These are phyloP conservation scores for Didymosphaeria variabile DNA, from an alignment of 2,329 filamentous ascomycete species.

Conservation along the genomic window DNA sequence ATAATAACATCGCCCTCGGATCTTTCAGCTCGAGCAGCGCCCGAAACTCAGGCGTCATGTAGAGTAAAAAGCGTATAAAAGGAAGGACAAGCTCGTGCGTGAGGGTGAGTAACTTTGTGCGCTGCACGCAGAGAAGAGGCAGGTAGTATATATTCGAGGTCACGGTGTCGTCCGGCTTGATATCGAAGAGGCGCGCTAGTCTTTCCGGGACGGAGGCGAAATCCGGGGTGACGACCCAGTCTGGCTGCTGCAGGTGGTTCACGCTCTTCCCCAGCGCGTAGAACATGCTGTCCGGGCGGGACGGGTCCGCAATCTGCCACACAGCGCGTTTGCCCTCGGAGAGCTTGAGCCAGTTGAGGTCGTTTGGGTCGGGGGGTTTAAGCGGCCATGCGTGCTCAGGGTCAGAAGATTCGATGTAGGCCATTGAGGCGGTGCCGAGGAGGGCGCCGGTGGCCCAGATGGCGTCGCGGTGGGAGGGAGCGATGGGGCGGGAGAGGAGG, in stretches of 20 bases:
- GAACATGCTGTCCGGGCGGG: conserved; percentile 60
- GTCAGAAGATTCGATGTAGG: conserved; percentile 53
- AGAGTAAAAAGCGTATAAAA: conserved; percentile 59
- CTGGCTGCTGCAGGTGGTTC: conserved; percentile 20
- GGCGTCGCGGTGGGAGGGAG: conserved; percentile 55
- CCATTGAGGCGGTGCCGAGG: conserved; percentile 58
- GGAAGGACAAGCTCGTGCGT: conserved; percentile 54
- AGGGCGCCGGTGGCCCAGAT: conserved; percentile 59
- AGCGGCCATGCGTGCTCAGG: conserved; percentile 66
- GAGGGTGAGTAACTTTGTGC: conserved; percentile 48
- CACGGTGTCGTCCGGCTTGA: conserved; percentile 29
- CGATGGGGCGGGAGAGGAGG: conserved; percentile 50
- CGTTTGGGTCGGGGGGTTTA: conserved; percentile 50
- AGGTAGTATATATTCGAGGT: conserved; percentile 38
- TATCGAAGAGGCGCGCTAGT: conserved; percentile 43
- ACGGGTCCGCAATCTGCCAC: conserved; percentile 61
- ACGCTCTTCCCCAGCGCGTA: conserved; percentile 38
- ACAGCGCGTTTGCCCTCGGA: conserved; percentile 65
- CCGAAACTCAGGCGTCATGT: conserved; percentile 57
- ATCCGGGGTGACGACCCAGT: conserved; percentile 22
- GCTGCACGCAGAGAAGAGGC: conserved; percentile 49
- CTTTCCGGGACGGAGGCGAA: conserved; percentile 42
- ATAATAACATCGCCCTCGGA: conserved; percentile 61
- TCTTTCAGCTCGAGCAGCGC: conserved; percentile 61
- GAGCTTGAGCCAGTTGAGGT: conserved; percentile 68